Evolutionary conservation across 345 rosid species (phyloP), one percentile per base, ranked within the genome.

Genomic region (Erucastrum elatum): DNA sequence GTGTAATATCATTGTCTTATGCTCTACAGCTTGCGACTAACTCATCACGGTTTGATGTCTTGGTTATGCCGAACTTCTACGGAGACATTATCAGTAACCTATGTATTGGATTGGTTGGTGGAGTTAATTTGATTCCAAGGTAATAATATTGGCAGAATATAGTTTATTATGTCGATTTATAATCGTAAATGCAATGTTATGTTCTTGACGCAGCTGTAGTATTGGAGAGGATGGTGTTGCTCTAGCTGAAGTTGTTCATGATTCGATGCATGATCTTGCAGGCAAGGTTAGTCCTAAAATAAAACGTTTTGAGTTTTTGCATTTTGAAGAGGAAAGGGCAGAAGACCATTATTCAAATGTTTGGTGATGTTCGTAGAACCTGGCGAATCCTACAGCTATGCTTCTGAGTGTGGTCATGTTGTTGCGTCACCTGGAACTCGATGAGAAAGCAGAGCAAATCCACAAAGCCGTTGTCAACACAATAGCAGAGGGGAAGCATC

Each of bases 191-290:
- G 21, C 21, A 21, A 21, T 21, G 21, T 63, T 35, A 46, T 46
- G 5, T 46, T 46, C 5, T 46, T 12, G 15, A 46, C 13, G 75
- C 90, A 91, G 97, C 87, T 89, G 90, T 85, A 31, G 88, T 78
- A 88, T 90, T 44, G 98, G 98, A 27, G 93, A 91, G 71, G 94
- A 93, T 80, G 98, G 97, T 67, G 88, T 91, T 62, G 95, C 94
- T 58, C 95, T 94, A 70, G 98, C 98, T 68, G 99, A 94, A 89
- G 99, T 97, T 72, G 99, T 94, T 4, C 99, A 94, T 76, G 98
- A 97, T 68, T 94, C 15, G 53, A n/a, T 46, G 53, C 16, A 13
- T 46, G 53, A 12, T 46, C 6, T 46, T 46, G 15, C 15, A 12
- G 53, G 53, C 12, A 46, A 46, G 4, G 53, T 46, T 46, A 3